Base-by-base conservation (phyloP, 257 asterid genomes). In the Rubia yunnanensis region DNA sequence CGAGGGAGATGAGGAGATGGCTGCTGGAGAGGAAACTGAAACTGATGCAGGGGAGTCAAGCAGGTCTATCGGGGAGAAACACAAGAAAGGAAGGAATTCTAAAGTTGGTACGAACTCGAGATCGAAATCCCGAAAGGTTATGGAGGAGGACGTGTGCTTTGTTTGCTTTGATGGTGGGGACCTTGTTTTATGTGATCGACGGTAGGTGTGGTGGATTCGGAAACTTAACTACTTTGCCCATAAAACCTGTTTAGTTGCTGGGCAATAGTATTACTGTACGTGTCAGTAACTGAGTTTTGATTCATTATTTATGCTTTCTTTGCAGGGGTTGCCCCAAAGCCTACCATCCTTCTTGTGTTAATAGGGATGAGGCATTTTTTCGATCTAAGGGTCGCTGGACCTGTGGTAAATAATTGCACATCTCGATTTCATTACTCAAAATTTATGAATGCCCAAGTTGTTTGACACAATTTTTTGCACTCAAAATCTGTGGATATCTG, bases 81-180 rank as follows among this genome's bases (percentile, higher is more conserved):
- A 85, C 65, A 92, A 92, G 85, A 83, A 87, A 73, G 89, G 85
- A 60, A 87, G 78, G 76, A 66, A 77, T 28, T 67, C 84, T 38
- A 86, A 81, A 71, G 83, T 70, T 79, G 54, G 76, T 26, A 76
- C 78, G 11, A 69, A 72, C 59, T 71, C 86, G 41, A 92, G 78
- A 76, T 52, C 80, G 58, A 86, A 73, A 78, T 67, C 88, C 67
- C 80, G 73, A 81, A 87, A 86, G 82, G 55, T 74, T 0, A 79
- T 74, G 28, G 97, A 81, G 32, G 97, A 92, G 68, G 97, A 92
- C 73, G 99, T 92, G 63, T 92, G 99, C 75, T 89, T 92, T 84
- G 87, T 92, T 76, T 92, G 99, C 89, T 92, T 92, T 68, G 97
- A 92, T 77, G 99, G 99, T 58, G 99, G 99, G 61, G 83, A 84